Base-by-base conservation (phyloP, 139 green algal species). In the Chlorella sp. region DNA sequence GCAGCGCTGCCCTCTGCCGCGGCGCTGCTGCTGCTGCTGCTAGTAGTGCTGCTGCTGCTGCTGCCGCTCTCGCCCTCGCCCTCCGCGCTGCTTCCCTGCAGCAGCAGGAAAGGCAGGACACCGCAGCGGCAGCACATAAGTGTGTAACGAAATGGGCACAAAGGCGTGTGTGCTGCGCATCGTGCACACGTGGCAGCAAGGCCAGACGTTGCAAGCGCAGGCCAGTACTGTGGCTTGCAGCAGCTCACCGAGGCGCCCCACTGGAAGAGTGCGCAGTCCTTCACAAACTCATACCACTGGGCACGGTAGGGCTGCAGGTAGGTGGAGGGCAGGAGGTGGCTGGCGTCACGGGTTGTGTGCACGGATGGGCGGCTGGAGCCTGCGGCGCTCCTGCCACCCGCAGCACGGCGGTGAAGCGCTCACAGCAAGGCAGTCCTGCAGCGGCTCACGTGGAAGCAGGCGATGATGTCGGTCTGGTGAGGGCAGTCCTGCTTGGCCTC, bases 231-330 rank as follows among this genome's bases (percentile, higher is more conserved):
- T n/a, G n/a, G n/a, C n/a, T n/a, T 62, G 38, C 21, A 39, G 16
- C 20, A 23, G 16, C 39, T 34, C 79, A 84, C 76, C 76, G 76
- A 21, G 11, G 63, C 28, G n/a, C 34, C 73, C 6, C 51, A 81
- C 74, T 81, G 41, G 56, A 89, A 89, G 13, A 89, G 32, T 11
- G 64, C 74, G n/a, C 85, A 89, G 23, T 89, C 65, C 21, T 82
- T 55, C 9, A 82, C 85, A 75, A 79, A 86, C 26, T 74, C 60
- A 26, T 73, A n/a, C 85, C 85, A 89, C 36, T 81, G 60, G 20
- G 39, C 41, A 18, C 51, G 36, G 51, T 83, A 86, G 13, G 75
- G 30, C 74, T 86, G 71, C 78, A 30, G 7, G 60, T 21, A 6
- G n/a, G 18, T 12, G 18, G 20, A 20, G 44, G 44, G 44, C 44